Conservation (phyloP, 176 grass and related monocot species). For the Triticum turgidum region DNA sequence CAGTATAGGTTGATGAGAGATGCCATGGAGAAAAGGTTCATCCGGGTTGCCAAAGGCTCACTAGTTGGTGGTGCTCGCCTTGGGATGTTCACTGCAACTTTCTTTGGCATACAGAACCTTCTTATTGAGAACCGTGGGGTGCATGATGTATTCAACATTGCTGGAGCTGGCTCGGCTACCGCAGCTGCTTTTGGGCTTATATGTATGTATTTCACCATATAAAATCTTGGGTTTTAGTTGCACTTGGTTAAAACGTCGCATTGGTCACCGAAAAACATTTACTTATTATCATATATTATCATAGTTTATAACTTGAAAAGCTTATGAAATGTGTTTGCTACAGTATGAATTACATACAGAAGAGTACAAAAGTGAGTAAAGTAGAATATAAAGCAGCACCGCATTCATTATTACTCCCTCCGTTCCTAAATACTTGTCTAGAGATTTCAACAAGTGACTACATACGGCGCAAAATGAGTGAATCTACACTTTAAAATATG, state of each 20-base stretch:
- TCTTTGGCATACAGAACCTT: constrained; percentile 80
- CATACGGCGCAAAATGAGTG: too few species aligned
- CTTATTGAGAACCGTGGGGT: constrained; percentile 69
- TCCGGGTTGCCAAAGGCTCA: constrained; percentile 68
- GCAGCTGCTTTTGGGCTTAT: constrained; percentile 80
- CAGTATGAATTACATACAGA: background rate
- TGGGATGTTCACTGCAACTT: constrained; percentile 79
- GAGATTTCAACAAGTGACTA: too few species aligned
- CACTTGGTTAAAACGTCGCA: background rate
- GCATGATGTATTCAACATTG: constrained; percentile 80
- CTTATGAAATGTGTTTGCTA: constrained; percentile 5
- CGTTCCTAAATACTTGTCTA: background rate
- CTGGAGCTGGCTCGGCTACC: constrained; percentile 68
- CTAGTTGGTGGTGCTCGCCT: constrained; percentile 74
- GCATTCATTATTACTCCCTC: background rate
- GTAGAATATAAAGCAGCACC: background rate
- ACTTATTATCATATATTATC: background rate
- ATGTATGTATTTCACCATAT: constrained; percentile 42
- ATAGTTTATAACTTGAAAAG: background rate
- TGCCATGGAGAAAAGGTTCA: constrained; percentile 92
- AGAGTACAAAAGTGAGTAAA: background rate
- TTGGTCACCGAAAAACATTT: background rate
- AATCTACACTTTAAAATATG: too few species aligned
- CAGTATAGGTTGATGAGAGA: constrained; percentile 99
- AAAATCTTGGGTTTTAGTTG: background rate